These are phyloP conservation scores for Immersiporthe knoxdaviesiana DNA, from an alignment of 2,329 filamentous ascomycete species.

Conservation along the genomic window DNA sequence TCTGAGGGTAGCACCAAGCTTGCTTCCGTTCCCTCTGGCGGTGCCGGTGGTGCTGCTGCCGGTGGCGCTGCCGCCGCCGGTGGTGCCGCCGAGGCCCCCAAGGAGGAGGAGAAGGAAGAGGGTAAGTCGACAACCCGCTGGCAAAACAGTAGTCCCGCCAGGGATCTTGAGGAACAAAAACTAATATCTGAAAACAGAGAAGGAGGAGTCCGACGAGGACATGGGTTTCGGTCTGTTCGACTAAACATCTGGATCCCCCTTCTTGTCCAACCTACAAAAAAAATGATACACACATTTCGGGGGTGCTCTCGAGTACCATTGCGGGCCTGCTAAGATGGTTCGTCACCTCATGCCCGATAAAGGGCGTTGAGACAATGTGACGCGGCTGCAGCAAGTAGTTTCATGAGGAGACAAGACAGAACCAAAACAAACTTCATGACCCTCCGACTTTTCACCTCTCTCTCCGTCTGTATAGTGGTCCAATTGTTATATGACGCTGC, in stretches of 20 bases:
- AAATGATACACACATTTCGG: conserved; percentile 13
- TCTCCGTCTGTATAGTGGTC: background rate
- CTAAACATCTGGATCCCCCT: conserved; percentile 51
- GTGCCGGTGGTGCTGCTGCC: conserved; percentile 66
- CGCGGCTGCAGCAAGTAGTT: conserved; percentile 22
- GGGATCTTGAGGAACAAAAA: conserved; percentile 20
- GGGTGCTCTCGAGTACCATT: conserved; percentile 27
- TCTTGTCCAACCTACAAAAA: conserved; percentile 8
- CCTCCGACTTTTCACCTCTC: background rate
- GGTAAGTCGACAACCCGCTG: conserved; percentile 59
- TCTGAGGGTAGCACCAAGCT: conserved; percentile 88
- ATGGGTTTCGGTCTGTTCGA: conserved; percentile 80
- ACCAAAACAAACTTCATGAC: conserved; percentile 18
- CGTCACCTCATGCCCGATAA: conserved; percentile 42
- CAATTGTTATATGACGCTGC: background rate
- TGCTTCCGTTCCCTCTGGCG: conserved; percentile 92
- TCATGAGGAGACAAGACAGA: conserved; percentile 16
- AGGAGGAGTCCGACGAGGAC: conserved; percentile 75
- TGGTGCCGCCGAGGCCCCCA: conserved; percentile 63
- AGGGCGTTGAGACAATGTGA: conserved; percentile 28
- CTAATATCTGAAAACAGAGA: conserved; percentile 49
- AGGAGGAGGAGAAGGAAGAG: conserved; percentile 74
- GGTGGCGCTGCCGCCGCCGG: conserved; percentile 70
- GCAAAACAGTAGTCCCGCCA: conserved; percentile 19
- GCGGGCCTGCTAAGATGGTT: conserved; percentile 30